Conservation (phyloP, 208 protist genomes). For the Acanthamoeba culbertsoni region DNA sequence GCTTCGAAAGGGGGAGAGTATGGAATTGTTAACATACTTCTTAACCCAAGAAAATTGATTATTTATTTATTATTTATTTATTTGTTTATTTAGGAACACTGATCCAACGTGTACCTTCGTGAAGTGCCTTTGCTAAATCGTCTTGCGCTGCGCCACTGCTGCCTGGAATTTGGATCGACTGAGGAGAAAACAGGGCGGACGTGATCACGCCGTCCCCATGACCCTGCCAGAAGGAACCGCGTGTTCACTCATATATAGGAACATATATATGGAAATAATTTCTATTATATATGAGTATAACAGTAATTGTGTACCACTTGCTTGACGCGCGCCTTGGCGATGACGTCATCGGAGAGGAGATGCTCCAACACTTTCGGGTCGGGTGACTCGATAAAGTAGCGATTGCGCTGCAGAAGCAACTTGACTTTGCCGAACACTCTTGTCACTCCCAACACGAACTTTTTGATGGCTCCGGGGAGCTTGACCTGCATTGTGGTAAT, state of each 20-base stretch:
- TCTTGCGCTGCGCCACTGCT: background rate
- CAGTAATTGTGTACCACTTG: background rate
- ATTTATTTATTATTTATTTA: too few relatives aligned
- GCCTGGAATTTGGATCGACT: slow-evolving; percentile 20
- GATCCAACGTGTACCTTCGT: background rate
- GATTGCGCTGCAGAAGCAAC: slow-evolving; percentile 80
- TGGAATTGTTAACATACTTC: too few relatives aligned
- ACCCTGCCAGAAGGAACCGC: background rate
- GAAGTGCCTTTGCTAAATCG: background rate
- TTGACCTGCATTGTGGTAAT: too few relatives aligned
- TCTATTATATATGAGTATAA: too few relatives aligned
- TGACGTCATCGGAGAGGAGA: slow-evolving; percentile 66
- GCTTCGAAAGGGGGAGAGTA: too few relatives aligned
- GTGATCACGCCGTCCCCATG: background rate
- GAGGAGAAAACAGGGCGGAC: background rate
- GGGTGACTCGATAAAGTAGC: slow-evolving; percentile 83
- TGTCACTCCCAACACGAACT: slow-evolving; percentile 77
- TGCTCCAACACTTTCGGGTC: slow-evolving; percentile 69
- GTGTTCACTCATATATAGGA: too few relatives aligned
- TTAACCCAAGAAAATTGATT: too few relatives aligned
- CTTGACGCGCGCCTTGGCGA: slow-evolving; percentile 55
- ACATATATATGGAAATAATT: background rate
- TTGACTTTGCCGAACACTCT: slow-evolving; percentile 83
- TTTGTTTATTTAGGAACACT: too few relatives aligned
- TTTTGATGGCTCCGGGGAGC: slow-evolving; percentile 70